Evolutionary conservation across 139 green algal species (phyloP).

Genomic region (Tetratostichococcus sp.): DNA sequence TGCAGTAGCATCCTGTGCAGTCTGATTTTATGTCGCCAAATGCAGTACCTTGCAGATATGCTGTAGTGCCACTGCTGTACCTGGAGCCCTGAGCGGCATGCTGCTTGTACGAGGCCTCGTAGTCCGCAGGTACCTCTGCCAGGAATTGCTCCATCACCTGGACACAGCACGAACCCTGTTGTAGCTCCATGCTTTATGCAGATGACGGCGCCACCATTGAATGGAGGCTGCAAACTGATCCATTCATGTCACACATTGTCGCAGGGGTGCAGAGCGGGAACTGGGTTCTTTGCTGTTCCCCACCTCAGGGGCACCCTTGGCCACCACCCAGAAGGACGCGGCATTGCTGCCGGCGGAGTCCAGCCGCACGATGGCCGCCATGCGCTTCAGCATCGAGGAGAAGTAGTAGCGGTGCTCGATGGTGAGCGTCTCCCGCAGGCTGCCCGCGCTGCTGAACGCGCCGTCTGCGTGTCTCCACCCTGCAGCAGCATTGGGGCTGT

Average conservation of each 20-base stretch:
- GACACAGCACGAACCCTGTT: no score
- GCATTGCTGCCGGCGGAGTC: not conserved
- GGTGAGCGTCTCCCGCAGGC: slow-evolving; percentile 32
- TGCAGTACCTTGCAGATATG: no score
- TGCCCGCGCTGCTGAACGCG: slow-evolving; percentile 1
- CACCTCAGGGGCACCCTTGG: slow-evolving; percentile 92
- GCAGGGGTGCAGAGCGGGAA: no score
- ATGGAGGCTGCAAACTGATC: no score
- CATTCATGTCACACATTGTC: no score
- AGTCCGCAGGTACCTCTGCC: slow-evolving; percentile 58
- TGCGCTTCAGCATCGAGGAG: slow-evolving; percentile 85
- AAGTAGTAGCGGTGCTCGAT: slow-evolving; percentile 89
- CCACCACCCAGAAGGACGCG: slow-evolving; percentile 41
- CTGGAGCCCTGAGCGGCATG: slow-evolving; percentile 81
- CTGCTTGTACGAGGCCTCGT: slow-evolving; percentile 73
- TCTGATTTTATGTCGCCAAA: no score
- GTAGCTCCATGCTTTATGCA: no score
- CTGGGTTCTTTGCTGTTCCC: no score
- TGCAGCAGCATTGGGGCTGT: not conserved
- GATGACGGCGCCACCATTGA: no score
- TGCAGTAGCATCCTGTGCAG: no score
- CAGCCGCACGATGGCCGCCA: slow-evolving; percentile 70
- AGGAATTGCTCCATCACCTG: slow-evolving; percentile 60
- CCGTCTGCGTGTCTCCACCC: slow-evolving; percentile 47
- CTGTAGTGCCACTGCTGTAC: no score